Evolutionary conservation across 371 early-diverging fungal species (phyloP), one percentile per base, ranked within the genome.

Genomic region (Coemansia sp.): DNA sequence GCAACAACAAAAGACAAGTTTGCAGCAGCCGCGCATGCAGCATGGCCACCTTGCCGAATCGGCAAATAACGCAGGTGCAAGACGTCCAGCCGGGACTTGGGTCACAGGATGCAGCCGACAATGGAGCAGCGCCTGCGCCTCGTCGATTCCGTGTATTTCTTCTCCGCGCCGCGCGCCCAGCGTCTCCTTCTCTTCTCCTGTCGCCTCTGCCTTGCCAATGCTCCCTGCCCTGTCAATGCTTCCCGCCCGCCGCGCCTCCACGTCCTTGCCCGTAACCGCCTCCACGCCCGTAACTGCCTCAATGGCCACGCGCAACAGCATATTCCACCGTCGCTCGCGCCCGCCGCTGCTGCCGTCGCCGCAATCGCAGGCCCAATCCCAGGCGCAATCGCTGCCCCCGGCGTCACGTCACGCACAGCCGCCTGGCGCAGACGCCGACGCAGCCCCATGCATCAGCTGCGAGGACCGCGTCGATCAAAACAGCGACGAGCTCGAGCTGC

Each of bases 251-350:
- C 35, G 2, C 38, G 31, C 16, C 35, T 26, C 43, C 10, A 33
- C 39, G 12, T 5, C 45, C 20, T 20, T n/a, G 4, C 56, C 41
- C 59, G 14, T 14, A 40, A 43, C 10, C 5, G 61, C 61, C 60
- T 11, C 52, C 51, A 14, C 47, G 56, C 61, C 61, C 7, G 55
- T 53, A 0, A 30, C 48, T 6, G 40, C 43, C 14, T 41, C 49
- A 11, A 30, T 66, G 49, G 56, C 41, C 38, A 55, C 51, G 34
- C 60, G 57, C 31, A 49, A 50, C 52, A 69, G 69, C 60, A 30
- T 69, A 8, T 69, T 69, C 51, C 56, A 52, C 39, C 69, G 69
- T 31, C 69, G 40, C 42, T 34, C 48, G 3, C 35, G 2, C 30
- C 51, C 14, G n/a, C 59, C 40, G 51, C 42, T 20, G 20, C 20